Base-by-base conservation (phyloP, 805 yeast species). In the Martiniozyma abietophila region DNA sequence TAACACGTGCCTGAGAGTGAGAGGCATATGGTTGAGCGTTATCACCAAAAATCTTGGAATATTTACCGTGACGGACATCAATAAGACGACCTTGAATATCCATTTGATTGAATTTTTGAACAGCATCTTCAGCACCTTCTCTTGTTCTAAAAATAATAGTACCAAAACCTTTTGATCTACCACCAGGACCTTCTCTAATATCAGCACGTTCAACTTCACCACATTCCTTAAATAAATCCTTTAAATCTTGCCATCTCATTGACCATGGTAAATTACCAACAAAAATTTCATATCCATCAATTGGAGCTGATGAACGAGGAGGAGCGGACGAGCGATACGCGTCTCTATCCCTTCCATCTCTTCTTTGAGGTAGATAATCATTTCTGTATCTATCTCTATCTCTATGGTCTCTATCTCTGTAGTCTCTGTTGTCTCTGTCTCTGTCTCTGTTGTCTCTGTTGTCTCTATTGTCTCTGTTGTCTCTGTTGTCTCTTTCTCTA, bases 171-270 rank as follows among this genome's bases (percentile, higher is more conserved):
- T 78, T 73, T 6, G 95, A 82, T 47, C 80, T 74, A 18, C 95
- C 94, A 45, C 71, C 65, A 26, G 61, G 65, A 46, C 75, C 80
- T 32, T 63, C 54, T 52, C 73, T 72, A 15, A 88, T 76, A 53
- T 85, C 95, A 2, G 95, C 95, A 35, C 92, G 75, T 16, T 70
- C 63, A n/a, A 88, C 82, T 33, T 64, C 69, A 20, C 96, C 96
- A 40, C 72, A 77, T 30, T 67, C 70, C 46, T 81, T 70, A 69
- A 88, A 83, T 49, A 86, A 61, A 51, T 86, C 95, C 54, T 86
- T 83, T 47, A 88, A 65, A 31, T 80, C 81, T 54, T 80, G 85
- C 94, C 95, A 83, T 44, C 71, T 75, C 27, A 73, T 64, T n/a
- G 80, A 69, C 61, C 69, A 85, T 14, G 97, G 95, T 43, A 88